phyloP scores from a whole-genome alignment of 2,329 filamentous ascomycete genomes.

The Ophiostoma sp. region DNA sequence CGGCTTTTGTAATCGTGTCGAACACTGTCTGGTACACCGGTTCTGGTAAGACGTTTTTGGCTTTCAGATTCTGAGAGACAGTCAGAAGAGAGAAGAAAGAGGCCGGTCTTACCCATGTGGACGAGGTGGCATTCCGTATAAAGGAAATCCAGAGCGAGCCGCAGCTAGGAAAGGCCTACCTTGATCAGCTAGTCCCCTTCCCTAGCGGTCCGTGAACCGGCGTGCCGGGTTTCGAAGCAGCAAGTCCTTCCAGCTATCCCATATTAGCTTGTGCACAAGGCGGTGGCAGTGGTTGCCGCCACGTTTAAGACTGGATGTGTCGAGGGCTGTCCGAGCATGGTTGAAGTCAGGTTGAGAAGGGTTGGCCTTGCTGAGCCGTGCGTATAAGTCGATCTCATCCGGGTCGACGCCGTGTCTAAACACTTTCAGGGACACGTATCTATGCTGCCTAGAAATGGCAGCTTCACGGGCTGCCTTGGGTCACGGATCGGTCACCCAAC shows the following conservation, averaged over 20 bases:
- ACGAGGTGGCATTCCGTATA: neutral
- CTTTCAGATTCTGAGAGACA: neutral
- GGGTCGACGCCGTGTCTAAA: neutral
- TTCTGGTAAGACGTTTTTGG: neutral
- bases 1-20: neutral
- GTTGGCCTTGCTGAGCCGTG: neutral
- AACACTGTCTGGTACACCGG: neutral
- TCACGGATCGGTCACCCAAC: neutral
- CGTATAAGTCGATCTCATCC: neutral
- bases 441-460: slow-evolving; percentile 1
- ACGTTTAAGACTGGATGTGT: neutral
- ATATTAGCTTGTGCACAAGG: neutral
- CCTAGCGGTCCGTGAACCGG: neutral
- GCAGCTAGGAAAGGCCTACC: neutral
- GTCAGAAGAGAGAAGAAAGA: neutral
- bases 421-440: neutral
- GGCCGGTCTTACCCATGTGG: neutral
- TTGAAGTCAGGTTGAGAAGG: neutral
- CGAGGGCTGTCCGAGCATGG: neutral
- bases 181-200: neutral
- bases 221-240: neutral
- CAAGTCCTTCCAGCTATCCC: slow-evolving; percentile 4
- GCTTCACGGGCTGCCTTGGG: neutral
- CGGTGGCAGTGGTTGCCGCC: neutral
- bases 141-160: neutral